These are phyloP conservation scores for Dactylellina parvicollis DNA, from an alignment of 2,329 filamentous ascomycete species.

Conservation along the genomic window DNA sequence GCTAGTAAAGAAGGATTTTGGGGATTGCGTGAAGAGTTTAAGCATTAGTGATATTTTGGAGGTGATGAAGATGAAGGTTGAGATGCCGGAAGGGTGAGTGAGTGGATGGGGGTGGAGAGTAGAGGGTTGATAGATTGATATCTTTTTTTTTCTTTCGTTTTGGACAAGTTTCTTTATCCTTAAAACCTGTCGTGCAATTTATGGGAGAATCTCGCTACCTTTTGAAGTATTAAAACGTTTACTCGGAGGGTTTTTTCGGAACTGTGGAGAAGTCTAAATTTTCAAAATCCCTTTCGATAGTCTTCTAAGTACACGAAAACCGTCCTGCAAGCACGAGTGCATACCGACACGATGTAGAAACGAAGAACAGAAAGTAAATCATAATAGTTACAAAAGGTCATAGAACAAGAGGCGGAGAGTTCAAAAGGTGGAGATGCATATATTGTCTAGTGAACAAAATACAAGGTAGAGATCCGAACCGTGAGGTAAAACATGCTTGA, in stretches of 20 bases:
- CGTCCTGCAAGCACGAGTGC: no score
- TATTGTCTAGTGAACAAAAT: not conserved
- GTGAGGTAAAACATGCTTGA: constrained; percentile 20
- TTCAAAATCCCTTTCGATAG: no score
- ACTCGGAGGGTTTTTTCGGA: not conserved
- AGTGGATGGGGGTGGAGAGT: not conserved
- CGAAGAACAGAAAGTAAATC: not conserved
- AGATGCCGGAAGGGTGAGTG: constrained; percentile 45
- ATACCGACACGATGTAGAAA: no score
- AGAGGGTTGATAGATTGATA: not conserved
- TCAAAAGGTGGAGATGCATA: constrained; percentile 26
- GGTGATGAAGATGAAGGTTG: constrained; percentile 53
- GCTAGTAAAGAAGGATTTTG: constrained; percentile 52
- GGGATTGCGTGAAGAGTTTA: constrained; percentile 49
- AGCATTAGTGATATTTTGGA: constrained; percentile 54
- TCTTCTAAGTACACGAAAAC: no score
- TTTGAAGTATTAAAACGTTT: not conserved
- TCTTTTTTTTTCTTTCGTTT: no score
- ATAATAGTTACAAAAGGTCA: no score
- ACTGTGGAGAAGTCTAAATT: no score
- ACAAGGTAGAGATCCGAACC: constrained; percentile 26
- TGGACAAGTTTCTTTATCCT: no score
- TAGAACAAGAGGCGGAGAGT: no score
- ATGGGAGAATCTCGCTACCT: no score
- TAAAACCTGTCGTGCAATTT: no score